Base-by-base conservation (phyloP, 345 rosid genomes). In the Hypericum androsaemum region DNA sequence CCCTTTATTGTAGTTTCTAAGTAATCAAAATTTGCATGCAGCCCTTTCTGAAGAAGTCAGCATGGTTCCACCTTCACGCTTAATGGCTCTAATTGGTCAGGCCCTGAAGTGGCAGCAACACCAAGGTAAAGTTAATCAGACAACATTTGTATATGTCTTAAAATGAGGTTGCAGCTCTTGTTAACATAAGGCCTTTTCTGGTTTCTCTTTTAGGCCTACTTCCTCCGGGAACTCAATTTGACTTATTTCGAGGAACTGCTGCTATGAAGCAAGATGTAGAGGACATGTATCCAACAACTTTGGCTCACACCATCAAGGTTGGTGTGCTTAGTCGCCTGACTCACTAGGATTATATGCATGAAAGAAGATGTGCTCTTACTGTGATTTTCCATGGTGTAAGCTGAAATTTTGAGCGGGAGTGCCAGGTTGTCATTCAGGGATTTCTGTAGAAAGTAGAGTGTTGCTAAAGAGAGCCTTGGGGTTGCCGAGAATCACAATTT, bases 71-170 rank as follows among this genome's bases (percentile, higher is more conserved):
- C 97, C 99, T 61, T 94, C 99, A 48, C 77, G 99, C 41, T 72
- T 94, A 75, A 94, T 86, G 99, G 95, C 99, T 57, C 72, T 94
- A 67, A 77, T 86, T 58, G 97, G 97, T 43, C 99, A 94, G 75
- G 94, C 97, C 61, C 67, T 88, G 60, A 94, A 94, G 68, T 94
- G 99, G 99, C 97, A 94, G 75, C 99, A 88, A 62, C 95, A 88
- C 69, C 99, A 88, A 86, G 99, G 99, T 92, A 49, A 49, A 13
- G 46, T 60, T 68, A 12, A 12, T 43, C 39, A 42, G 40, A 47
- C 42, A 2, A 22, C 15, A 47, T 35, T 6, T 37, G 52, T 15
- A 22, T 22, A 22, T 41, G 10, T 35, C 45, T 10, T 13, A 15
- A 39, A 36, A 37, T 60, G 17, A 12, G 11, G 5, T 35, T 50